These are phyloP conservation scores for Coriaria nepalensis DNA, from an alignment of 306 rosid genomes.

Conservation along the genomic window DNA sequence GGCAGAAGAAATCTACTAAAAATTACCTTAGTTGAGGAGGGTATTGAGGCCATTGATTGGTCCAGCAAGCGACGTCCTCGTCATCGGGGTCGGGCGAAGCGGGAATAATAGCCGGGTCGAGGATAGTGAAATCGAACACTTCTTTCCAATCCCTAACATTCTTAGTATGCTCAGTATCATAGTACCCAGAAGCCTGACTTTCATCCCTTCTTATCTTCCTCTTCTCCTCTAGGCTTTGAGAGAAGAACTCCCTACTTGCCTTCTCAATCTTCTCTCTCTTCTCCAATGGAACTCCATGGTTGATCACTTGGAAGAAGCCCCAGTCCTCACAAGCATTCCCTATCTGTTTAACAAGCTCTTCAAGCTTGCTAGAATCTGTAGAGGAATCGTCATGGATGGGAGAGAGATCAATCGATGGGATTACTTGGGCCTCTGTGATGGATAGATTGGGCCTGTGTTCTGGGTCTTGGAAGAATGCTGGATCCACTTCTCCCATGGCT, in stretches of 20 bases:
- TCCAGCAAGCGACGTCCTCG: constrained; percentile 17
- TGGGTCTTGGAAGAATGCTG: constrained; percentile 36
- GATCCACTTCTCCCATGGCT: constrained; percentile 35
- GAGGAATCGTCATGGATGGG: neutral
- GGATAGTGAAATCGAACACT: constrained; percentile 33
- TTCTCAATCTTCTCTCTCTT: constrained; percentile 16
- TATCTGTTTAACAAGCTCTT: constrained; percentile 25
- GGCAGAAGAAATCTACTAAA: neutral
- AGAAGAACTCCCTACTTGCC: constrained; percentile 36
- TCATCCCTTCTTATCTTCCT: constrained; percentile 31
- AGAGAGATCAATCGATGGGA: constrained; percentile 34
- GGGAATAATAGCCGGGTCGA: constrained; percentile 29
- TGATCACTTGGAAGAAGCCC: constrained; percentile 69
- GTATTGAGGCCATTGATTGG: constrained; percentile 33
- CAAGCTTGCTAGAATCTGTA: neutral
- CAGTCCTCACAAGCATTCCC: constrained; percentile 45
- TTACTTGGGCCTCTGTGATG: constrained; percentile 23
- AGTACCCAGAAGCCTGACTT: constrained; percentile 24
- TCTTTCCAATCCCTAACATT: constrained; percentile 78
- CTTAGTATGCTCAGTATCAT: constrained; percentile 50
- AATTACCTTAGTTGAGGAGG: constrained; percentile 46
- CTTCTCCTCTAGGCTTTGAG: constrained; percentile 45
- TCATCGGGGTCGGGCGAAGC: constrained; percentile 22
- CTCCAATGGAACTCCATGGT: constrained; percentile 43
- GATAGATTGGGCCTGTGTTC: constrained; percentile 52